Evolutionary conservation across 352 stramenopile species (phyloP).

Genomic region (Hyaloperonospora brassicae): DNA sequence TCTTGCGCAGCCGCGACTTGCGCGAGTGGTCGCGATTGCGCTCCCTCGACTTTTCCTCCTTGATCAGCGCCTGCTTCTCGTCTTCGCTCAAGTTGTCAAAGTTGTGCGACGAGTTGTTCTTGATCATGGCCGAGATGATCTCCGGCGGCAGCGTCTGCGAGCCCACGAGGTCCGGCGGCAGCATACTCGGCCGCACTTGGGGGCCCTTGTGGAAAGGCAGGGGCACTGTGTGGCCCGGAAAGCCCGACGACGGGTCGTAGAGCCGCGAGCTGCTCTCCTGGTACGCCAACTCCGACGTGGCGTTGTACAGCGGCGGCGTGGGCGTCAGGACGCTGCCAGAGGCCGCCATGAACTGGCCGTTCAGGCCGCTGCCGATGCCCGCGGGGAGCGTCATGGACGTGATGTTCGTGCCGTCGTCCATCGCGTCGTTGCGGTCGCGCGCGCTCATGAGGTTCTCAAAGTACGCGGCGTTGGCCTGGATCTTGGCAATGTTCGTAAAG

Average conservation of each 20-base stretch:
- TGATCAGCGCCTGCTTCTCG: slow-evolving; percentile 67
- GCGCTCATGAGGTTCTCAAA: slow-evolving; percentile 64
- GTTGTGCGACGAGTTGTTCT: slow-evolving; percentile 56
- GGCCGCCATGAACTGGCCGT: slow-evolving; percentile 33
- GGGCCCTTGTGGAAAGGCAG: slow-evolving; percentile 44
- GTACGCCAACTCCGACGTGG: slow-evolving; percentile 50
- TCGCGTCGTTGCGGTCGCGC: slow-evolving; percentile 37
- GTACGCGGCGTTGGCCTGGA: slow-evolving; percentile 74
- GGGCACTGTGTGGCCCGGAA: slow-evolving; percentile 24
- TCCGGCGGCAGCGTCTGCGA: slow-evolving; percentile 77
- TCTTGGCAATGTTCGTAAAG: slow-evolving; percentile 42
- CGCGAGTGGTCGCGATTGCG: slow-evolving; percentile 93
- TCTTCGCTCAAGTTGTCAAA: slow-evolving; percentile 79
- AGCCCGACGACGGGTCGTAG: slow-evolving; percentile 59
- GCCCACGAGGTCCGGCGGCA: slow-evolving; percentile 36
- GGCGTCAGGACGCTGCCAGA: slow-evolving; percentile 17
- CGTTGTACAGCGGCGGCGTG: slow-evolving; percentile 37
- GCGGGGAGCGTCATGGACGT: slow-evolving; percentile 62
- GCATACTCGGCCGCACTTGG: slow-evolving; percentile 18
- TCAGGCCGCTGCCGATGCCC: slow-evolving; percentile 57
- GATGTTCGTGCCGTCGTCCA: slow-evolving; percentile 44
- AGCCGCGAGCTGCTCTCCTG: slow-evolving; percentile 54
- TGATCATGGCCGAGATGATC: slow-evolving; percentile 75
- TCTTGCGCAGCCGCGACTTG: slow-evolving; percentile 92
- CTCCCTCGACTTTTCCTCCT: slow-evolving; percentile 83